Conservation (phyloP, 2,329 filamentous ascomycete species). For the Talaromyces sp. region DNA sequence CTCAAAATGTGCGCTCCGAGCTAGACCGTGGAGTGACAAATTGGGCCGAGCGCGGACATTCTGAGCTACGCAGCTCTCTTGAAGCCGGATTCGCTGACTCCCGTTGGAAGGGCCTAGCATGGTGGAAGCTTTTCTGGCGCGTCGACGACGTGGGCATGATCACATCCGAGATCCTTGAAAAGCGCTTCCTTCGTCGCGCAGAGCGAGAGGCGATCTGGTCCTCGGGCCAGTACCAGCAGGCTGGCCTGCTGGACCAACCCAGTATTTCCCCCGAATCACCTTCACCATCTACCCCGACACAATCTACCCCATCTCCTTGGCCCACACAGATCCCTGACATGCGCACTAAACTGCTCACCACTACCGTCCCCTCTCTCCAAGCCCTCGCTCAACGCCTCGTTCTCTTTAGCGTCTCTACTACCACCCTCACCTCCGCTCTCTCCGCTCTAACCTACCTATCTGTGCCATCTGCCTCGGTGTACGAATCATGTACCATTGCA, state of each 20-base stretch:
- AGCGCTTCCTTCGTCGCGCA: constrained; percentile 74
- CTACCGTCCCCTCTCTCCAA: constrained; percentile 71
- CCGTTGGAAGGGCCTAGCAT: constrained; percentile 77
- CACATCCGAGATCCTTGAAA: constrained; percentile 74
- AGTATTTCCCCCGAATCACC: constrained; percentile 7
- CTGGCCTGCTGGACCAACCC: constrained; percentile 52
- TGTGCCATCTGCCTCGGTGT: constrained; percentile 53
- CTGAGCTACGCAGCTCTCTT: constrained; percentile 78
- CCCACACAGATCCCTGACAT: constrained; percentile 73
- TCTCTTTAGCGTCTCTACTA: constrained; percentile 73
- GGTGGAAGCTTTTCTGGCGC: constrained; percentile 96
- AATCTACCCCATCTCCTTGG: constrained; percentile 56
- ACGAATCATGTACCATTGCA: constrained; percentile 62
- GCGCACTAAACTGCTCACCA: constrained; percentile 66
- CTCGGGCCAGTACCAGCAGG: constrained; percentile 72
- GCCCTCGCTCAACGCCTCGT: constrained; percentile 74
- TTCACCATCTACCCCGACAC: constrained; percentile 5
- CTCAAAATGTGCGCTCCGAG: constrained; percentile 47
- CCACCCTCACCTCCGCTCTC: constrained; percentile 62
- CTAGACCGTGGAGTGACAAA: constrained; percentile 64
- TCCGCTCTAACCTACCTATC: constrained; percentile 60
- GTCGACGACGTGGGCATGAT: constrained; percentile 90
- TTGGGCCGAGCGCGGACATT: constrained; percentile 81
- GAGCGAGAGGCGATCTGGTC: constrained; percentile 84
- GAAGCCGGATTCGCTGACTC: constrained; percentile 75